phyloP scores from a whole-genome alignment of 257 asterid species.

The Solanum sitiens region DNA sequence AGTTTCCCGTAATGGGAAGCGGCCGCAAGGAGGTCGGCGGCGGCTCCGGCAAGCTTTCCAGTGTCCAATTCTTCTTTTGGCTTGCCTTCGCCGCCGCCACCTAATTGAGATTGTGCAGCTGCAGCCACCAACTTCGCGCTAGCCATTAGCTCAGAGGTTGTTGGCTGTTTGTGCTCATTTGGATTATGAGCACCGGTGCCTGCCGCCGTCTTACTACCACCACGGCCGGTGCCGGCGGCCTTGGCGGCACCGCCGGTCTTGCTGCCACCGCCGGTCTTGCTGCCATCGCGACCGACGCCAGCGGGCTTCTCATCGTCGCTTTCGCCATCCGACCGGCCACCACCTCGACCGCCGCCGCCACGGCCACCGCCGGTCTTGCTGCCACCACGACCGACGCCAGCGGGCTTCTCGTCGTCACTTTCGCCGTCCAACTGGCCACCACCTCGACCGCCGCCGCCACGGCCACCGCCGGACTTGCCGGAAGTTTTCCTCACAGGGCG shows the following conservation, averaged over 20 bases:
- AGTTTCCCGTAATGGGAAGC: conserved; percentile 27
- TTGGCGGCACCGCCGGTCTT: neutral
- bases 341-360: too few relatives aligned
- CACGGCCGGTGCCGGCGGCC: neutral
- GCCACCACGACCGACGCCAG: too few relatives aligned
- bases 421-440: too few relatives aligned
- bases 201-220: neutral
- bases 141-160: conserved; percentile 18
- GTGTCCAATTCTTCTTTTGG: conserved; percentile 12
- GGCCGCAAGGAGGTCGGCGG: conserved; percentile 19
- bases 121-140: conserved; percentile 24
- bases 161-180: neutral
- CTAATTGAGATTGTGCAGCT: conserved; percentile 7
- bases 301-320: too few relatives aligned
- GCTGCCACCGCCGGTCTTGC: too few relatives aligned
- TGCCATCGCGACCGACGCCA: too few relatives aligned
- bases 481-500: neutral
- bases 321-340: too few relatives aligned
- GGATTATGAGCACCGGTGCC: neutral
- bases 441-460: too few relatives aligned
- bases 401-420: too few relatives aligned
- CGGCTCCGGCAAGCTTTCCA: conserved; percentile 23
- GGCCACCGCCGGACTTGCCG: neutral
- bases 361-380: too few relatives aligned
- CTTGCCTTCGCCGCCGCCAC: neutral